Evolutionary conservation across 2,329 filamentous ascomycete genomes (phyloP), one percentile per base, ranked within the genome.

Genomic region (Teratosphaeriaceae sp.): DNA sequence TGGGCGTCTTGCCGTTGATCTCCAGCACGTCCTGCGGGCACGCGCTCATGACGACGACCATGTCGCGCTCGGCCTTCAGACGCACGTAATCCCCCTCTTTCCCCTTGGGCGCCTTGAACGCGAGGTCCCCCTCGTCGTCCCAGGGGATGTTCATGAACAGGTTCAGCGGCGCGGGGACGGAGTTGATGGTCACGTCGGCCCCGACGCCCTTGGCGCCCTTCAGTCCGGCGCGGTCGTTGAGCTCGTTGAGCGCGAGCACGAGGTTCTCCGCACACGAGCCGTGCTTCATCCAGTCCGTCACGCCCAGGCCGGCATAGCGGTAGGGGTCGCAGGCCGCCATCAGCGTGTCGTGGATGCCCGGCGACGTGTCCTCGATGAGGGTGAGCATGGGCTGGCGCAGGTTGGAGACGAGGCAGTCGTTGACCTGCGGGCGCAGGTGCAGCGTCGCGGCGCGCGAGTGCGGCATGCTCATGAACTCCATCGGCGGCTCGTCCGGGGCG

Each of bases 131-230:
- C 11, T 65, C 57, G 18, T 67, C 57, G n/a, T 62, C 56, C 47
- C 63, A 65, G 0, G 68, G 68, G 36, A 71, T 66, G 34, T 71
- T 70, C 69, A 71, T 71, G 53, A 71, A 73, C 9, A 73, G 57
- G 33, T 70, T 68, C 4, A 73, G 55, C 2, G 70, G 70, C 12
- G 68, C 67, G 0, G 70, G 70, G 12, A 67, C 67, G 39, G 62
- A 65, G 46, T 72, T 71, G 53, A 72, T 67, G 1, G 67, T 70
- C 29, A 72, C 67, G 16, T 71, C 68, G 5, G 69, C 67, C 19
- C 70, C 70, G 3, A 73, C 61, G 18, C 64, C 66, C 42, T 68
- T 68, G 1, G 66, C 58, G 13, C 69, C 70, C 43, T 70, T 69
- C 16, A 73, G 53, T 0, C 69, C 69, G 5, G 66, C 66, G 15